Base-by-base conservation (phyloP, 345 rosid genomes). In the thale cress (Arabidopsis thaliana) region DNA sequence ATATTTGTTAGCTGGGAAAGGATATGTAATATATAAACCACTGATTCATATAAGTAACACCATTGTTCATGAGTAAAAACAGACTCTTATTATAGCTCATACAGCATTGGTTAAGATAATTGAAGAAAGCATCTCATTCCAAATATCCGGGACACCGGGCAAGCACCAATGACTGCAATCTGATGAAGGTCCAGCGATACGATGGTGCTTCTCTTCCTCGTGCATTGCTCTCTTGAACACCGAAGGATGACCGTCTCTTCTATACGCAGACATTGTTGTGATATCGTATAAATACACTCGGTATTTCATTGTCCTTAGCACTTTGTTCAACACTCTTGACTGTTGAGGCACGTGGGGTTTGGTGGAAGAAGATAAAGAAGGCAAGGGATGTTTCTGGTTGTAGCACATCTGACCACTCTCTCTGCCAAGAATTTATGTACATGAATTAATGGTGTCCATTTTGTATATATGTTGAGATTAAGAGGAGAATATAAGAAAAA, bases 111-210 rank as follows among this genome's bases (percentile, higher is more conserved):
- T 60, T 51, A 76, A 62, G 41, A 77, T 46, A 28, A 70, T 38
- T 28, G 80, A 77, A 72, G 77, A 78, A 67, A 93, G 75, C 95
- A 93, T 89, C 85, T 93, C 98, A 77, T 91, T 94, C 98, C 97
- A 94, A 49, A 78, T 81, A 69, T 94, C 97, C 0, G 98, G 97
- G 16, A 94, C 97, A 1, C 97, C 98, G 23, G 98, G 98, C 69
- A 94, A 93, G 70, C 97, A 94, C 98, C 98, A 94, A 56, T 94
- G 97, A 86, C 91, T 91, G 28, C 98, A 94, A 49, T 94, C 98
- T 9, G 96, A 89, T 2, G 89, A 79, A 58, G 79, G 33, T 38
- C 77, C 86, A 41, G 33, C 42, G 0, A 60, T 76, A 62, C 2
- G 75, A 56, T 89, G 87, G 60, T 85, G 88, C 79, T 71, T 89